Percentiles rank a stretch among this genome's conserved stretches.
phyloP scores from a whole-genome alignment of 2,329 filamentous ascomycete genomes.

The Cytospora leucostoma region DNA sequence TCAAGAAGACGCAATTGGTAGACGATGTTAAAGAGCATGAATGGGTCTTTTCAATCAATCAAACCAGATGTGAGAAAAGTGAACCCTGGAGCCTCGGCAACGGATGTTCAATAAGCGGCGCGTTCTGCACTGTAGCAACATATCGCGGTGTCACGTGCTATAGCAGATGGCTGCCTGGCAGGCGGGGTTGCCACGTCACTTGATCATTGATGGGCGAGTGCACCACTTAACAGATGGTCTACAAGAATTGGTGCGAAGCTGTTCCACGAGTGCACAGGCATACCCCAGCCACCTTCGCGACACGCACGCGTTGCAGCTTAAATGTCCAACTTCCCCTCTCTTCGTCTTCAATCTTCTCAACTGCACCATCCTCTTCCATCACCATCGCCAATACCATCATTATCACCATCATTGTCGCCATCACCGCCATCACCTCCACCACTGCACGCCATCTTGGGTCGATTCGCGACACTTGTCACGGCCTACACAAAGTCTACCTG shows the following conservation, averaged over 20 bases:
- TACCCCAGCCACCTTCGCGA: background rate
- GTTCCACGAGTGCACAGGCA: background rate
- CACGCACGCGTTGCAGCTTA: background rate
- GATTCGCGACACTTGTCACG: background rate
- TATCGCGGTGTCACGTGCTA: constrained; percentile 51
- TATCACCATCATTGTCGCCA: background rate
- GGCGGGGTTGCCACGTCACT: constrained; percentile 9
- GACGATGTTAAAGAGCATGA: no score
- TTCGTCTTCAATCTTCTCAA: no score
- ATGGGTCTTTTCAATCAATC: background rate
- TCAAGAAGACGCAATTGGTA: no score
- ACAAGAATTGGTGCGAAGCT: background rate
- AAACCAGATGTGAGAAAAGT: no score
- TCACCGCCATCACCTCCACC: background rate
- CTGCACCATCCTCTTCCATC: background rate
- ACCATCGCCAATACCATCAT: background rate
- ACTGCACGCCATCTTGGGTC: background rate
- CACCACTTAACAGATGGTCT: background rate
- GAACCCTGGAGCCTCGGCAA: no score
- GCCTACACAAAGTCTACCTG: background rate
- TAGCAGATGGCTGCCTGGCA: constrained; percentile 45
- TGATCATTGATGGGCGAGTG: background rate
- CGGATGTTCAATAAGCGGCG: background rate
- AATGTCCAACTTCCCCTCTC: background rate
- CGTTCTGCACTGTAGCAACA: background rate